phyloP scores from a whole-genome alignment of 148 eudicot species.

The Nyssa sinensis region DNA sequence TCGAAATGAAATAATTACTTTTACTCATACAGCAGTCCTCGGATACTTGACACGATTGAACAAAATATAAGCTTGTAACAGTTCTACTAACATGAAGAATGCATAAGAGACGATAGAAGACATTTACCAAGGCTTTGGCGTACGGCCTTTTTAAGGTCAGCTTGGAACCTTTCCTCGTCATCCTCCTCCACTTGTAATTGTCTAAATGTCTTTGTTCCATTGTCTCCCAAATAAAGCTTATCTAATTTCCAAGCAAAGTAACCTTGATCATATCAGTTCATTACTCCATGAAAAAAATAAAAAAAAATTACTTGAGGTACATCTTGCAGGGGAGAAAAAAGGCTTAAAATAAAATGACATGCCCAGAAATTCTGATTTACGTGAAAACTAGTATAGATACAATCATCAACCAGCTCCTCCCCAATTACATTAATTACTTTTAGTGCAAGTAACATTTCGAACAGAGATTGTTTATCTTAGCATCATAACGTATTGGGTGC shows the following conservation, averaged over 20 bases:
- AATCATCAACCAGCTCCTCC: background rate
- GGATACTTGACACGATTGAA: background rate
- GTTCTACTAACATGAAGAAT: background rate
- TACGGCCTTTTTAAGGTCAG: slow-evolving; percentile 80
- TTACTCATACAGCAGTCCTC: too few relatives aligned
- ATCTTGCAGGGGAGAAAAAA: background rate
- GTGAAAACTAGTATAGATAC: background rate
- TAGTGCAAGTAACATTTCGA: too few relatives aligned
- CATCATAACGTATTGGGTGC: background rate
- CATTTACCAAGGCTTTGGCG: slow-evolving; percentile 85
- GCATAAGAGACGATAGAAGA: slow-evolving; percentile 1
- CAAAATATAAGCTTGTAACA: background rate
- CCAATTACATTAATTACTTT: too few relatives aligned
- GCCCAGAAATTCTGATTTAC: background rate
- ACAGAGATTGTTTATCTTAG: too few relatives aligned
- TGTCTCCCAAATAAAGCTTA: slow-evolving; percentile 31
- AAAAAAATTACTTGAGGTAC: background rate
- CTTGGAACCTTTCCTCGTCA: slow-evolving; percentile 93
- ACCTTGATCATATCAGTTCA: slow-evolving; percentile 12
- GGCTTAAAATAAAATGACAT: background rate
- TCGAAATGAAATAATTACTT: background rate
- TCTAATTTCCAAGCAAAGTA: slow-evolving; percentile 26
- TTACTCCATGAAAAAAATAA: slow-evolving; percentile 2
- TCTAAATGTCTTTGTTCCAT: slow-evolving; percentile 59
- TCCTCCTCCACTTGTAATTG: slow-evolving; percentile 74